Conservation (phyloP, 2,329 filamentous ascomycete genomes). For the Fusarium oligoseptatum region DNA sequence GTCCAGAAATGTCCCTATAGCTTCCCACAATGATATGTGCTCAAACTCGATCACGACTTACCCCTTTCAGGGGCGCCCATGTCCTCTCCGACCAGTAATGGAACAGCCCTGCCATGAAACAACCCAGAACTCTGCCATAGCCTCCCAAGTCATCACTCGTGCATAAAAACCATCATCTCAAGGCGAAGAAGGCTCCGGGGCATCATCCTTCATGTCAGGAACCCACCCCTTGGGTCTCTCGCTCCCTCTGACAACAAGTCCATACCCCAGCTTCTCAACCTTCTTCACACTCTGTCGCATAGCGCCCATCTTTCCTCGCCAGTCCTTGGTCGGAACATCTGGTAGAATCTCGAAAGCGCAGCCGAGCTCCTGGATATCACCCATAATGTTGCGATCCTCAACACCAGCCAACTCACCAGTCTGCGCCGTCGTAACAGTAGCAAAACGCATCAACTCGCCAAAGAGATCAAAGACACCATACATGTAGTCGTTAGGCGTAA, state of each 20-base stretch:
- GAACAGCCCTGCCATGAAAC: not conserved
- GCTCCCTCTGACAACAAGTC: slow-evolving; percentile 85
- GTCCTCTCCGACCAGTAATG: not conserved
- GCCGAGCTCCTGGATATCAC: slow-evolving; percentile 84
- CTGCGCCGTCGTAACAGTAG: slow-evolving; percentile 87
- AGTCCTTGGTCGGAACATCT: slow-evolving; percentile 68
- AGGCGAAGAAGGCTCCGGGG: slow-evolving; percentile 48
- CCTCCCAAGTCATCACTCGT: not conserved
- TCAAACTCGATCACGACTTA: not conserved
- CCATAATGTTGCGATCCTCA: slow-evolving; percentile 72
- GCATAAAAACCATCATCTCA: slow-evolving; percentile 7
- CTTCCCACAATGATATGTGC: not conserved
- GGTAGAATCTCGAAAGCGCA: slow-evolving; percentile 81
- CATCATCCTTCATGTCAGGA: slow-evolving; percentile 74
- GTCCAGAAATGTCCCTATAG: not conserved
- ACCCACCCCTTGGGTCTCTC: slow-evolving; percentile 94
- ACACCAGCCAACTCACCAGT: slow-evolving; percentile 66
- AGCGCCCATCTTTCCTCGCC: slow-evolving; percentile 84
- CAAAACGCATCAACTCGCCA: slow-evolving; percentile 97
- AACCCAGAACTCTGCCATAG: not conserved
- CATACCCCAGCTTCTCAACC: slow-evolving; percentile 92
- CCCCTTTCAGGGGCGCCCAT: not conserved
- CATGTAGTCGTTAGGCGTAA: slow-evolving; percentile 88
- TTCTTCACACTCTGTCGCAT: slow-evolving; percentile 93
- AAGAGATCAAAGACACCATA: slow-evolving; percentile 94